Evolutionary conservation across 2,329 filamentous ascomycete species (phyloP).

Genomic region (Setomelanomma holmii): DNA sequence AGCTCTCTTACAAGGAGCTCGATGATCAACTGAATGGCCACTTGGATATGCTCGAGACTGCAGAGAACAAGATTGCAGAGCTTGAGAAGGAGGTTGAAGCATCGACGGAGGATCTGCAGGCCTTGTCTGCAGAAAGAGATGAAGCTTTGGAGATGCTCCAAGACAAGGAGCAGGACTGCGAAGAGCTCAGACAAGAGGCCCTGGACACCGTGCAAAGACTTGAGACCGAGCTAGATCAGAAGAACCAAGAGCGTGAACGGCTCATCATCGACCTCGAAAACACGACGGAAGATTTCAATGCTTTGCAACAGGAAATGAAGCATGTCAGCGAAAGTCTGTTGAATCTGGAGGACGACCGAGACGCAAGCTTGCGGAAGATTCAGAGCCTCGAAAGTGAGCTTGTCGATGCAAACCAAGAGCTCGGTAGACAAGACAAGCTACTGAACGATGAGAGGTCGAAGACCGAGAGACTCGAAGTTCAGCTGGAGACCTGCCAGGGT

Average conservation of each 20-base stretch:
- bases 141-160: slow-evolving; percentile 80
- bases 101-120: slow-evolving; percentile 79
- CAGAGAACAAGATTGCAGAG: slow-evolving; percentile 64
- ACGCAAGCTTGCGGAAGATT: slow-evolving; percentile 78
- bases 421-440: slow-evolving; percentile 83
- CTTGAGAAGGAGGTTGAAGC: slow-evolving; percentile 84
- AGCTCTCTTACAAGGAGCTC: slow-evolving; percentile 88
- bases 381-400: slow-evolving; percentile 84
- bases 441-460: slow-evolving; percentile 87
- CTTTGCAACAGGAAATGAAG: slow-evolving; percentile 93
- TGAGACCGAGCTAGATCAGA: slow-evolving; percentile 72
- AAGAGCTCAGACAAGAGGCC: slow-evolving; percentile 63
- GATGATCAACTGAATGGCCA: slow-evolving; percentile 82
- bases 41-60: slow-evolving; percentile 77
- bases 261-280: slow-evolving; percentile 76
- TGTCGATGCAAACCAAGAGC: slow-evolving; percentile 82
- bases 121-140: slow-evolving; percentile 82
- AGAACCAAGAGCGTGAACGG: slow-evolving; percentile 72
- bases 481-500: slow-evolving; percentile 88
- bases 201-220: slow-evolving; percentile 65
- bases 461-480: slow-evolving; percentile 84
- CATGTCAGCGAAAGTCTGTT: slow-evolving; percentile 87
- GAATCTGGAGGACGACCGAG: slow-evolving; percentile 86
- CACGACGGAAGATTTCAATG: slow-evolving; percentile 84
- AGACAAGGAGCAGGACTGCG: slow-evolving; percentile 63